Conservation (phyloP, 495 filamentous ascomycete genomes). For the Penicillium herquei region DNA sequence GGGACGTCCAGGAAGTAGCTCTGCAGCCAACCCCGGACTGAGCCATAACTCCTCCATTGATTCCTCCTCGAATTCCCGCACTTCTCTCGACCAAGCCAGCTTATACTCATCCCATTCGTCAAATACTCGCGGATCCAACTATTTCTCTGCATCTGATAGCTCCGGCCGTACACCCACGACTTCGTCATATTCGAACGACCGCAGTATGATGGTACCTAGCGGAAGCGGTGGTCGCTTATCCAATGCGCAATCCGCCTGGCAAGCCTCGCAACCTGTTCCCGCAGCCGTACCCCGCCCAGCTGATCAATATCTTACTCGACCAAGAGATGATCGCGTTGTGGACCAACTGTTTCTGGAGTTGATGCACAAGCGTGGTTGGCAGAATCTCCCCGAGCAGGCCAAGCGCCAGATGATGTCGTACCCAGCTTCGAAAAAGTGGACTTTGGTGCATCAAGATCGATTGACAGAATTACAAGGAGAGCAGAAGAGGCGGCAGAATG, state of each 20-base stretch:
- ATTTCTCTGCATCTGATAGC: constrained; percentile 61
- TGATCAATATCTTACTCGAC: constrained; percentile 62
- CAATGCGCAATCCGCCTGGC: constrained; percentile 30
- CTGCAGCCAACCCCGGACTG: constrained; percentile 51
- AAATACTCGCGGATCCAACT: constrained; percentile 59
- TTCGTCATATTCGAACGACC: constrained; percentile 44
- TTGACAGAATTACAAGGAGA: constrained; percentile 91
- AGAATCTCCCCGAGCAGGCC: constrained; percentile 94
- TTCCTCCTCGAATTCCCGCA: constrained; percentile 67
- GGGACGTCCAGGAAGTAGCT: constrained; percentile 55
- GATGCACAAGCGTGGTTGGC: constrained; percentile 97
- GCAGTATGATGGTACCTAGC: constrained; percentile 28
- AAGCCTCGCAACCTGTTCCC: constrained; percentile 43
- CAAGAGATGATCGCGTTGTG: constrained; percentile 81
- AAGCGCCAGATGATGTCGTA: constrained; percentile 94
- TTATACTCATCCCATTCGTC: constrained; percentile 60
- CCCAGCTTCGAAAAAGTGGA: constrained; percentile 94
- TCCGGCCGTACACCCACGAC: constrained; percentile 59
- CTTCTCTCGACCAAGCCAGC: constrained; percentile 68
- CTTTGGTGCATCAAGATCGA: constrained; percentile 90
- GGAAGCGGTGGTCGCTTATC: constrained; percentile 32
- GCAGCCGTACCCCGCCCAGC: constrained; percentile 44
- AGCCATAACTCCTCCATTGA: constrained; percentile 68
- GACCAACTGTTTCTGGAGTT: constrained; percentile 88
- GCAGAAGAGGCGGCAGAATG: constrained; percentile 77